These are phyloP conservation scores for Acrocalymma vagum DNA, from an alignment of 2,329 filamentous ascomycete genomes.

Conservation along the genomic window DNA sequence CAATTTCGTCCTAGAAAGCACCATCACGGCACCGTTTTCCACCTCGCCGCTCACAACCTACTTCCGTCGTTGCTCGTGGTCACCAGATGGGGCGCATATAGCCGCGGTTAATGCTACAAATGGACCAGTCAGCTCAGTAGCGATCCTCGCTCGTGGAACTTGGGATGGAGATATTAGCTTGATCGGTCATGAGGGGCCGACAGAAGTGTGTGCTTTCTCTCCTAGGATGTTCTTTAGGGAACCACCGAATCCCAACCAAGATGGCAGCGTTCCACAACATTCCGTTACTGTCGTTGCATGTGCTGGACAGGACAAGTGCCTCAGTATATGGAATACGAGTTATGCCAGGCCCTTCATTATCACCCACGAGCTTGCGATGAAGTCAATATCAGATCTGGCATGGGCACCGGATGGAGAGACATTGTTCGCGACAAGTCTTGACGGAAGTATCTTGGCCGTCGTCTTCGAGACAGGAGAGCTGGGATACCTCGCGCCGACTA, in stretches of 20 bases:
- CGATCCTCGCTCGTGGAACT: constrained; percentile 88
- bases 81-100: constrained; percentile 95
- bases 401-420: constrained; percentile 94
- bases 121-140: constrained; percentile 94
- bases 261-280: constrained; percentile 53
- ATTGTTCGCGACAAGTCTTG: constrained; percentile 85
- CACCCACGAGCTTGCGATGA: constrained; percentile 84
- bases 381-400: constrained; percentile 91
- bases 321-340: constrained; percentile 98
- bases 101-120: constrained; percentile 97
- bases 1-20: constrained; percentile 95
- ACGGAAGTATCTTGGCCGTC: constrained; percentile 84
- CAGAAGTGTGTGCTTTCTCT: constrained; percentile 97
- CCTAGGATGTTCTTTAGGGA: constrained; percentile 85
- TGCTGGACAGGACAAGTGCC: constrained; percentile 93
- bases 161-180: constrained; percentile 98
- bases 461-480: constrained; percentile 88
- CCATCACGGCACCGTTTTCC: constrained; percentile 85
- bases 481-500: constrained; percentile 83
- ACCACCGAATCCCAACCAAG: constrained; percentile 63
- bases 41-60: constrained; percentile 96
- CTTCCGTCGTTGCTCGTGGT: constrained; percentile 96
- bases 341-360: constrained; percentile 91
- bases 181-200: constrained; percentile 95
- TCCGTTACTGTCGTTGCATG: constrained; percentile 95